A percentile compares a stretch with the other conserved stretches of the same genome.
Evolutionary conservation across 495 filamentous ascomycete species (phyloP).

Genomic region (Echria macrotheca): DNA sequence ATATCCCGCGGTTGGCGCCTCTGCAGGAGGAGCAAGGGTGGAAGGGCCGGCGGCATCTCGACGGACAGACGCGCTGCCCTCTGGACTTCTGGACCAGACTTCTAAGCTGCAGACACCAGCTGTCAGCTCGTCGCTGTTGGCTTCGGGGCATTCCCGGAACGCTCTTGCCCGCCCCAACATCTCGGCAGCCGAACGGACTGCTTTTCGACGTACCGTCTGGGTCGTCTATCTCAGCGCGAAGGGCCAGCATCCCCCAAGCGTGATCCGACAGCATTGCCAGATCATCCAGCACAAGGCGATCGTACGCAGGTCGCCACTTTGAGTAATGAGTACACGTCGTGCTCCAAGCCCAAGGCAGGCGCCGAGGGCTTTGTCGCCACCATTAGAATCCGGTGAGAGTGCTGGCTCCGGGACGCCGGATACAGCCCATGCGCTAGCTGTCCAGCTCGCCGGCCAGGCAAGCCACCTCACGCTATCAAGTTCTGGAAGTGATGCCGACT

Average conservation of each 20-base stretch:
- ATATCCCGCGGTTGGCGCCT: constrained; percentile 21
- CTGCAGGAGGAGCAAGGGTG: background rate
- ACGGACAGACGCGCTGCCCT: too few species aligned
- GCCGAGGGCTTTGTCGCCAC: background rate
- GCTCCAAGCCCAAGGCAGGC: background rate
- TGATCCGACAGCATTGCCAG: constrained; percentile 11
- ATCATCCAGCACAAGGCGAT: constrained; percentile 5
- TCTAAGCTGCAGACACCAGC: background rate
- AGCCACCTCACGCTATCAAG: constrained; percentile 20
- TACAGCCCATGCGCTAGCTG: constrained; percentile 10
- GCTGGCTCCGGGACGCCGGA: background rate
- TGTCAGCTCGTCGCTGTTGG: constrained; percentile 10
- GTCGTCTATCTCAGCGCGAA: too few species aligned
- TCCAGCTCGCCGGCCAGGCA: constrained; percentile 21
- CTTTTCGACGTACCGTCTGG: too few species aligned
- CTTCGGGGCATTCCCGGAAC: background rate
- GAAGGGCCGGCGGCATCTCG: background rate
- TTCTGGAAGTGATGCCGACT: constrained; percentile 11
- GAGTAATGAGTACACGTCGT: constrained; percentile 2
- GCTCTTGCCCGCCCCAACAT: too few species aligned
- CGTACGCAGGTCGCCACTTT: constrained; percentile 11
- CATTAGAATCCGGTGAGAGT: background rate
- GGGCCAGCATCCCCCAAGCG: too few species aligned
- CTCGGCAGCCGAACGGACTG: too few species aligned
- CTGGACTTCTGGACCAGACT: too few species aligned